These are phyloP conservation scores for Lipomyces starkeyi DNA, from an alignment of 805 yeast species.

Conservation along the genomic window DNA sequence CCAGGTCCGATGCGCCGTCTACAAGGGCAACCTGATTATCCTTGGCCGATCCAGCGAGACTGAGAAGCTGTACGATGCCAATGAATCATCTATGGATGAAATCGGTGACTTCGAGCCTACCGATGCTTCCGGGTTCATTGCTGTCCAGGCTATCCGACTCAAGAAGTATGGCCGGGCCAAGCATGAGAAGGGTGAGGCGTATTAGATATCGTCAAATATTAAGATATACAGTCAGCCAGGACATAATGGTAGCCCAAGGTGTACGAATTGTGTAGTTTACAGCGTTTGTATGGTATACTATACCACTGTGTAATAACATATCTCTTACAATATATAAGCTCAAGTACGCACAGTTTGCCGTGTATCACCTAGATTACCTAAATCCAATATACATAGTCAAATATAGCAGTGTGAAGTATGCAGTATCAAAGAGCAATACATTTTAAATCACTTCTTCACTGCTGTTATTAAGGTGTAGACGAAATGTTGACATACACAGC, in stretches of 20 bases:
- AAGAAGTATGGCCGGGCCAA: conserved; percentile 97
- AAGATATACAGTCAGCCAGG: not conserved
- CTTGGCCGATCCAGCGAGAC: conserved; percentile 95
- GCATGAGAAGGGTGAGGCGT: conserved; percentile 69
- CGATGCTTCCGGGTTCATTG: conserved; percentile 96
- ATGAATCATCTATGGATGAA: conserved; percentile 99
- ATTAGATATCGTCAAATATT: conserved; percentile 33
- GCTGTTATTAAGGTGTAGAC: conserved; percentile 1
- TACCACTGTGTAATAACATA: not conserved
- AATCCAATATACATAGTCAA: not conserved
- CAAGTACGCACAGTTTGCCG: not conserved
- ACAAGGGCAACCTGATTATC: conserved; percentile 85
- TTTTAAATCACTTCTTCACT: not conserved
- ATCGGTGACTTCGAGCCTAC: conserved; percentile 96
- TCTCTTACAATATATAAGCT: not conserved
- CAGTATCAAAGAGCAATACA: not conserved
- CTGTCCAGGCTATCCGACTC: conserved; percentile 97
- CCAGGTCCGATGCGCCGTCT: conserved; percentile 88
- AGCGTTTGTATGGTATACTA: not conserved
- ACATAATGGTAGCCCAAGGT: not conserved
- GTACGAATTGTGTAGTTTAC: not conserved
- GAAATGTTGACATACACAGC: conserved; percentile 32
- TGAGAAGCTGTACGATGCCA: conserved; percentile 95
- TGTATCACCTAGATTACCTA: not conserved
- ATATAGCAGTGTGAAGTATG: not conserved